Evolutionary conservation across 768 basidiomycete genomes (phyloP).

Genomic region (Agrocybe chaxingu): DNA sequence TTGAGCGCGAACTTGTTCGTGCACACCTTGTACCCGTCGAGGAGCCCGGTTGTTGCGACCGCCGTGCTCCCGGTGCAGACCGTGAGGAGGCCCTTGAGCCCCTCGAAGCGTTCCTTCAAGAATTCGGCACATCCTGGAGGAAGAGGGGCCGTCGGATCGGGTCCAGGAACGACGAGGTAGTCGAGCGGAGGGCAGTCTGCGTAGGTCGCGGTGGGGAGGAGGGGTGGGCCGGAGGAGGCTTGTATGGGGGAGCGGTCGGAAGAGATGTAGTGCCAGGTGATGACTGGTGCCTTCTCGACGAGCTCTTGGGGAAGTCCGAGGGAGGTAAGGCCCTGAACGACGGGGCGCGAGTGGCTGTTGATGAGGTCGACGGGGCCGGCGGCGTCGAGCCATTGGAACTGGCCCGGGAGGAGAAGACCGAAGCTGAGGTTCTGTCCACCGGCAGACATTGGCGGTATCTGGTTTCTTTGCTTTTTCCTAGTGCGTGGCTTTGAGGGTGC

Average conservation of each 20-base stretch:
- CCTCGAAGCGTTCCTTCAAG: no score
- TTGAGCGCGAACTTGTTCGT: constrained; percentile 16
- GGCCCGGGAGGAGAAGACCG: constrained; percentile 19
- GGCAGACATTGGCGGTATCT: neutral
- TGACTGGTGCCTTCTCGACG: constrained; percentile 15
- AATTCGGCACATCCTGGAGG: no score
- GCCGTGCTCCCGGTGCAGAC: constrained; percentile 18
- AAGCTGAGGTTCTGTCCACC: constrained; percentile 4
- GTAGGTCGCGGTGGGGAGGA: constrained; percentile 18
- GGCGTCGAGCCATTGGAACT: constrained; percentile 20
- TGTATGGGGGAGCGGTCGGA: constrained; percentile 12
- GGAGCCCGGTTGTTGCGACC: constrained; percentile 14
- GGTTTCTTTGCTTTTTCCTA: no score
- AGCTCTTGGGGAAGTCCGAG: constrained; percentile 1
- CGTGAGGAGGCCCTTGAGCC: constrained; percentile 11
- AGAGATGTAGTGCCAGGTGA: constrained; percentile 23
- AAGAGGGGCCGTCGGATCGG: no score
- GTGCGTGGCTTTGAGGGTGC: no score
- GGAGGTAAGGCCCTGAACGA: neutral
- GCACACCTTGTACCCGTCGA: constrained; percentile 15
- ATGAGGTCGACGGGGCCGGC: constrained; percentile 20
- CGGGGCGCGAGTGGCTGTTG: constrained; percentile 15
- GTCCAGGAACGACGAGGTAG: constrained; percentile 10
- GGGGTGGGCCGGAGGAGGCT: constrained; percentile 17
- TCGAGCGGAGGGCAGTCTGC: constrained; percentile 19